phyloP scores from a whole-genome alignment of 495 filamentous ascomycete genomes.

The Platismatia glauca region DNA sequence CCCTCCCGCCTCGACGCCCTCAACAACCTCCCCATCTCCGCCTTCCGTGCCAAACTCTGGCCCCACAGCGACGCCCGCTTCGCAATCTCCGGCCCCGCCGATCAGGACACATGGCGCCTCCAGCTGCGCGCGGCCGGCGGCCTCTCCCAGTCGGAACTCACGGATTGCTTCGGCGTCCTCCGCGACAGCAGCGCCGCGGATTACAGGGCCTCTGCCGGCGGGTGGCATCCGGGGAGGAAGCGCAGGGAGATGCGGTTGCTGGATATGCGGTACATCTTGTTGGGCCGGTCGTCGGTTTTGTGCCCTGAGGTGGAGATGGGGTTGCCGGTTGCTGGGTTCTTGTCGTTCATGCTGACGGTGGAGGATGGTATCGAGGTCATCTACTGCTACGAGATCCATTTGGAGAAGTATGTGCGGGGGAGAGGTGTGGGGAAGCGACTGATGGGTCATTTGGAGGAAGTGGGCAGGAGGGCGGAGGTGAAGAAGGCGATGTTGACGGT shows the following conservation, averaged over 20 bases:
- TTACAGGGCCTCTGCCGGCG: slow-evolving; percentile 54
- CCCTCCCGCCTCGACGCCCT: slow-evolving; percentile 12
- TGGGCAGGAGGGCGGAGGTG: slow-evolving; percentile 39
- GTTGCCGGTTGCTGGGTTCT: slow-evolving; percentile 45
- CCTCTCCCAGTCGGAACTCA: slow-evolving; percentile 45
- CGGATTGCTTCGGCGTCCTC: slow-evolving; percentile 62
- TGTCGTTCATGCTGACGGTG: slow-evolving; percentile 75
- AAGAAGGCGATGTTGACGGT: slow-evolving; percentile 80
- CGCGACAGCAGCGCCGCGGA: slow-evolving; percentile 55
- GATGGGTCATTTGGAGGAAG: slow-evolving; percentile 36
- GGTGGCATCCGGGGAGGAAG: slow-evolving; percentile 67
- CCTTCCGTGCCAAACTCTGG: slow-evolving; percentile 20
- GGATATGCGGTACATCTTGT: slow-evolving; percentile 58
- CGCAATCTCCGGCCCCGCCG: background rate
- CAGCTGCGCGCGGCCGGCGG: slow-evolving; percentile 39
- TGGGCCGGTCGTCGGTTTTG: slow-evolving; percentile 22
- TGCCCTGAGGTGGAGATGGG: background rate
- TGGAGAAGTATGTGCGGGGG: slow-evolving; percentile 45
- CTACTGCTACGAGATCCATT: slow-evolving; percentile 86
- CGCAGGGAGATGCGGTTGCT: slow-evolving; percentile 63
- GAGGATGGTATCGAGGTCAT: slow-evolving; percentile 66
- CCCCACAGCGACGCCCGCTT: slow-evolving; percentile 5
- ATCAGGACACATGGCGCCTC: slow-evolving; percentile 27
- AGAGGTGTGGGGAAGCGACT: slow-evolving; percentile 35
- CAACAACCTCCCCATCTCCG: slow-evolving; percentile 18